These are phyloP conservation scores for Ceratonia siliqua DNA, from an alignment of 306 rosid genomes.

Conservation along the genomic window DNA sequence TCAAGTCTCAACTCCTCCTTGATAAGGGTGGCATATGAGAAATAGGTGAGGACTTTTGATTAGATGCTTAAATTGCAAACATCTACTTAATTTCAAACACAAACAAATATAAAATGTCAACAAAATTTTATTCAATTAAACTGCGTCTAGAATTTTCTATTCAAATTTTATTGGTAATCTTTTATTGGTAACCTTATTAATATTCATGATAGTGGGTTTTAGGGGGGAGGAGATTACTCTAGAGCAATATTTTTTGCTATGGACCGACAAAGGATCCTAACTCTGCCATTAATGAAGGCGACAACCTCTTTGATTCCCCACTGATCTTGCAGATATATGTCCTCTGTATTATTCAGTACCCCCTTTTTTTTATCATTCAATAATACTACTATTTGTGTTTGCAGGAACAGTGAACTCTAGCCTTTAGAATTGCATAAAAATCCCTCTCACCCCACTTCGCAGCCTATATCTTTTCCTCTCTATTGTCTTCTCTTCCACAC, in stretches of 20 bases:
- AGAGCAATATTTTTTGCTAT: too few relatives aligned
- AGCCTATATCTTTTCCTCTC: constrained; percentile 12
- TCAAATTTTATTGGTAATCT: too few relatives aligned
- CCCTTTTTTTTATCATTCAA: constrained; percentile 38
- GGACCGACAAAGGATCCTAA: constrained; percentile 72
- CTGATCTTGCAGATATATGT: constrained; percentile 70
- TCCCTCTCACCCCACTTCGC: constrained; percentile 26
- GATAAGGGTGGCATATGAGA: constrained; percentile 40
- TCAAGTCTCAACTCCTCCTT: constrained; percentile 35
- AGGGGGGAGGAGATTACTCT: too few relatives aligned
- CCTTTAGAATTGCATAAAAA: constrained; percentile 41
- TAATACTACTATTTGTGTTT: constrained; percentile 46
- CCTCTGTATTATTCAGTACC: constrained; percentile 47
- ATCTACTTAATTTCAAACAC: constrained; percentile 21
- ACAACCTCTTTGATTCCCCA: constrained; percentile 74
- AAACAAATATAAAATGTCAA: constrained; percentile 3
- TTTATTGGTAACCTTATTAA: background rate
- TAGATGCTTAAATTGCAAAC: constrained; percentile 37
- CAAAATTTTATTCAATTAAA: too few relatives aligned
- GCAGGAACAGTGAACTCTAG: constrained; percentile 49
- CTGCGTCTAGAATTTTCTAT: too few relatives aligned
- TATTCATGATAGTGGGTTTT: constrained; percentile 23
- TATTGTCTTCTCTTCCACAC: constrained; percentile 23
- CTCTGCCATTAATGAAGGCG: constrained; percentile 82
- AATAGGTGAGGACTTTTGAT: constrained; percentile 40